Percentiles rank a stretch among this genome's conserved stretches.
These are phyloP conservation scores for Globisporangium nagaii DNA, from an alignment of 352 stramenopile genomes.

Conservation along the genomic window DNA sequence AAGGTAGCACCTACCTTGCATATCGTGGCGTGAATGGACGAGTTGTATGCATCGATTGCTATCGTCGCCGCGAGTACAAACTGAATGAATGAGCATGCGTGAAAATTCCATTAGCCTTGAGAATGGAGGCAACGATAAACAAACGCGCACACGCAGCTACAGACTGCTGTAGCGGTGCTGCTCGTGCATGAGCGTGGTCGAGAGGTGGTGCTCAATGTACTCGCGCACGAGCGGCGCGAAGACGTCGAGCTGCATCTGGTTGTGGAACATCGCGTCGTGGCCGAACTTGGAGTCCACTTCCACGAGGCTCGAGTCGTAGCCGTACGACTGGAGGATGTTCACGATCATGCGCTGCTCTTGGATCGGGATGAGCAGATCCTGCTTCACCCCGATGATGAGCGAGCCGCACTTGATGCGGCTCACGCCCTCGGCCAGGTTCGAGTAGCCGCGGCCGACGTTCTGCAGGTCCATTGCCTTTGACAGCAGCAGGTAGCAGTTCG, in stretches of 20 bases:
- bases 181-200: conserved; percentile 46
- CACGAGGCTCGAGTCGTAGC: conserved; percentile 51
- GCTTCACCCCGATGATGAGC: conserved; percentile 76
- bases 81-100: too few species aligned
- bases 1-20: too few species aligned
- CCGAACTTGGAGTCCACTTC: conserved; percentile 83
- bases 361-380: conserved; percentile 82
- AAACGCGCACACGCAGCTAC: too few species aligned
- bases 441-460: conserved; percentile 62
- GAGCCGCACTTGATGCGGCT: conserved; percentile 61
- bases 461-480: conserved; percentile 87
- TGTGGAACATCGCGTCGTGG: conserved; percentile 86
- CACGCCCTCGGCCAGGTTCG: conserved; percentile 68
- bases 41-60: too few species aligned
- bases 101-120: too few species aligned
- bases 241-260: conserved; percentile 72
- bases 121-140: too few species aligned
- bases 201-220: conserved; percentile 63
- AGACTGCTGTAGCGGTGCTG: conserved; percentile 79
- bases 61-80: too few species aligned
- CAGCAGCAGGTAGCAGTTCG: conserved; percentile 86
- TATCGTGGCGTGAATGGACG: too few species aligned
- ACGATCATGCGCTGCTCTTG: conserved; percentile 77
- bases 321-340: conserved; percentile 78
- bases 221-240: conserved; percentile 66